Conservation (phyloP, 106 monocot species). For the Allium cepa region DNA sequence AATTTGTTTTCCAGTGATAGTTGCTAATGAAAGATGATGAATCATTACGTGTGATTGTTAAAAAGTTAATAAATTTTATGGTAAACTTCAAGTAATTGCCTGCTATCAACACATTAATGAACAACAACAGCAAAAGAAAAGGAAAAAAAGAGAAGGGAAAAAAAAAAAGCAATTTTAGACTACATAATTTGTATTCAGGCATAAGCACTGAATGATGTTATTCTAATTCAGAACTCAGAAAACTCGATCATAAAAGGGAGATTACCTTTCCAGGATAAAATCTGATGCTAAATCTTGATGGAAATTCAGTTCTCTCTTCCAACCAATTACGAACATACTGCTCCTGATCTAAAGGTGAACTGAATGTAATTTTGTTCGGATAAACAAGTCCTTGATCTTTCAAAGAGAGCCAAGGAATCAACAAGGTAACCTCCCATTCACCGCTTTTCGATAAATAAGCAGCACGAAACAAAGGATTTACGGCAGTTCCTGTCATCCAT, state of each 20-base stretch:
- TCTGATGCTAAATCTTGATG: constrained; percentile 33
- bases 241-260: not conserved
- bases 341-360: constrained; percentile 61
- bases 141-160: too few relatives aligned
- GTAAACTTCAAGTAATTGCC: too few relatives aligned
- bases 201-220: too few relatives aligned
- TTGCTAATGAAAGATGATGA: too few relatives aligned
- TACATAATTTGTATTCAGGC: too few relatives aligned
- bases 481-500: constrained; percentile 94
- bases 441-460: constrained; percentile 66
- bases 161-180: too few relatives aligned
- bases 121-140: too few relatives aligned
- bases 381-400: constrained; percentile 74
- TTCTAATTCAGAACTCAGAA: too few relatives aligned
- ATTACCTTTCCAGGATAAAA: constrained; percentile 87
- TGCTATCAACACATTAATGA: too few relatives aligned
- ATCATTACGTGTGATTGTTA: too few relatives aligned
- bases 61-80: too few relatives aligned
- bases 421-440: constrained; percentile 48
- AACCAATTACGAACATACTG: constrained; percentile 58
- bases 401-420: constrained; percentile 80
- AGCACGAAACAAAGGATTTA: constrained; percentile 86
- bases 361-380: constrained; percentile 62
- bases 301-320: constrained; percentile 44
- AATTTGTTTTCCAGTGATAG: too few relatives aligned